Evolutionary conservation across 345 rosid species (phyloP).

Genomic region (Lenwebbia sp.): DNA sequence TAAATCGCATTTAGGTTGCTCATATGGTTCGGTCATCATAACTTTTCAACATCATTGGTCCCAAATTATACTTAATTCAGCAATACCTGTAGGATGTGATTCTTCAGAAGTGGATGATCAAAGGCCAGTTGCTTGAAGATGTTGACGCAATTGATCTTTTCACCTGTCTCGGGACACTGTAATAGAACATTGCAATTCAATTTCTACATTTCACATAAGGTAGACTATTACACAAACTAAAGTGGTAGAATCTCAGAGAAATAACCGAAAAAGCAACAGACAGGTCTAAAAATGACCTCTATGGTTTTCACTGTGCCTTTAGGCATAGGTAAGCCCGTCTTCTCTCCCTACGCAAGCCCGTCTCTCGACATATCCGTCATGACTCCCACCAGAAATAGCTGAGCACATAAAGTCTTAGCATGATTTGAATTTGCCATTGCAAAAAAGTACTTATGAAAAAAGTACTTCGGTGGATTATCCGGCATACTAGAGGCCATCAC

Average conservation of each 20-base stretch:
- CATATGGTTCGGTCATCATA: not conserved
- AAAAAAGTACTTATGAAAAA: no score
- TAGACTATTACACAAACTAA: not conserved
- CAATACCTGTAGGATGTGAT: slow-evolving; percentile 5
- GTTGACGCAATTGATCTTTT: slow-evolving; percentile 1
- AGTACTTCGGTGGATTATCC: no score
- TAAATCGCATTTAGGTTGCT: not conserved
- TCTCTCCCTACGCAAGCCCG: not conserved
- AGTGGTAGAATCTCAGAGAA: no score
- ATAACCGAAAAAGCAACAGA: not conserved
- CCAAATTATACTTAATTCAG: not conserved
- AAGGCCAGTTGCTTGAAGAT: slow-evolving; percentile 15
- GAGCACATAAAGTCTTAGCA: not conserved
- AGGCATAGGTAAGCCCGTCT: not conserved
- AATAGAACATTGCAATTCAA: not conserved
- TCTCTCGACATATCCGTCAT: not conserved
- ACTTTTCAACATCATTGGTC: not conserved
- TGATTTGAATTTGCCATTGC: not conserved
- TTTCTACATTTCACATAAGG: not conserved
- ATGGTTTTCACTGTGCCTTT: not conserved
- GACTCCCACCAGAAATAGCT: not conserved
- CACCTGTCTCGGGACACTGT: not conserved
- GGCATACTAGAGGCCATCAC: no score
- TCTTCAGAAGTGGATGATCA: slow-evolving; percentile 8
- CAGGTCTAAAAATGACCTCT: not conserved